Conservation (phyloP, 768 basidiomycete genomes). For the Suillus variegatus region DNA sequence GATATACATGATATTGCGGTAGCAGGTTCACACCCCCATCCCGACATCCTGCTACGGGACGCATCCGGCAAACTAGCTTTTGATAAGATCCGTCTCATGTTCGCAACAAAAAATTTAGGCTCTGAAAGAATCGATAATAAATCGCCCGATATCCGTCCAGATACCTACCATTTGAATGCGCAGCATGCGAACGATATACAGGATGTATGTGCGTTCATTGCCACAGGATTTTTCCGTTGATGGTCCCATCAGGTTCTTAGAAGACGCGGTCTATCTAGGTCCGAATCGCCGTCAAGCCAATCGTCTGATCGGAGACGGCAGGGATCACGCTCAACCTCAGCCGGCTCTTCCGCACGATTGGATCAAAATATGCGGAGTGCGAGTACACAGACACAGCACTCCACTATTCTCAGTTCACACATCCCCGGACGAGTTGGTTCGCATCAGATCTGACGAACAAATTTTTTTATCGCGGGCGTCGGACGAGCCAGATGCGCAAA, state of each 20-base stretch:
- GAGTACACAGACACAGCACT: too few relatives aligned
- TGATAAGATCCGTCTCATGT: conserved; percentile 32
- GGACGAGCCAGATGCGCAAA: not conserved
- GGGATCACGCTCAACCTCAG: not conserved
- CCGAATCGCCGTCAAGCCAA: not conserved
- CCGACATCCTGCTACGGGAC: conserved; percentile 22
- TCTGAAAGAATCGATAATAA: not conserved
- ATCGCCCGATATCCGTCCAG: not conserved
- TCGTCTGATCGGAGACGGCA: not conserved
- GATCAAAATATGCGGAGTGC: not conserved
- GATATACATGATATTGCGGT: conserved; percentile 18
- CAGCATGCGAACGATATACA: not conserved
- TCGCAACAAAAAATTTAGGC: conserved; percentile 17
- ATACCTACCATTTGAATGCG: not conserved
- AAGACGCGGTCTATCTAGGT: not conserved
- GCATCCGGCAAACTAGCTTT: conserved; percentile 32
- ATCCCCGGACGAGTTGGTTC: not conserved
- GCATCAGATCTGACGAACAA: not conserved
- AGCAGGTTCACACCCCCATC: not conserved
- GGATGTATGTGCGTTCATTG: not conserved
- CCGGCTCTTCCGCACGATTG: not conserved
- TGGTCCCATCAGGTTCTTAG: not conserved
- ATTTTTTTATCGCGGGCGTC: not conserved
- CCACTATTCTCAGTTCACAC: too few relatives aligned
- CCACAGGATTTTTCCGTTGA: not conserved